phyloP scores from a whole-genome alignment of 495 filamentous ascomycete species.

The Hypomontagnella submonticulosa region DNA sequence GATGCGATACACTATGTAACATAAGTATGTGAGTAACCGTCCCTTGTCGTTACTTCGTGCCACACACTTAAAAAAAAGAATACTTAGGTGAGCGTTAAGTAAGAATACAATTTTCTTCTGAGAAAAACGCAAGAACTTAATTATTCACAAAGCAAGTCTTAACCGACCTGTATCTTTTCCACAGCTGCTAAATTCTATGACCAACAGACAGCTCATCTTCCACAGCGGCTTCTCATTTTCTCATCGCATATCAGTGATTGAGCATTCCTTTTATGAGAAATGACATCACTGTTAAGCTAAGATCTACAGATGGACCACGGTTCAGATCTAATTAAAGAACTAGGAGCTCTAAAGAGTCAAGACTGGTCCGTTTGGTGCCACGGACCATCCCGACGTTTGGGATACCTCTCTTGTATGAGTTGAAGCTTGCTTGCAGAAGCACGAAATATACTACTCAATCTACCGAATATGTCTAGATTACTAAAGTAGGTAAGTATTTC shows the following conservation, averaged over 20 bases:
- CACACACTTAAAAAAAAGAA: no score
- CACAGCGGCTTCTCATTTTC: background rate
- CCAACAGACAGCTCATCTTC: background rate
- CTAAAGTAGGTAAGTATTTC: slow-evolving; percentile 10
- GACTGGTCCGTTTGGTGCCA: slow-evolving; percentile 15
- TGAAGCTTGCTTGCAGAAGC: background rate
- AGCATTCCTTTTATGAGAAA: background rate
- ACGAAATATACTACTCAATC: background rate
- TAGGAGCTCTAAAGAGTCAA: slow-evolving; percentile 5
- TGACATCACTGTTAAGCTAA: slow-evolving; percentile 31
- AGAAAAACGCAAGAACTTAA: no score
- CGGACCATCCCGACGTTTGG: slow-evolving; percentile 22
- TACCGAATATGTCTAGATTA: background rate
- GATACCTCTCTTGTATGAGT: slow-evolving; percentile 11
- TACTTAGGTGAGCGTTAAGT: no score
- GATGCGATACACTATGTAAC: no score
- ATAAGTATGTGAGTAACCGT: no score
- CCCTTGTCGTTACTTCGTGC: no score
- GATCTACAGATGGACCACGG: slow-evolving; percentile 27
- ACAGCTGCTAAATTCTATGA: no score
- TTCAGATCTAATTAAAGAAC: slow-evolving; percentile 33
- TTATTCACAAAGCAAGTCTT: no score
- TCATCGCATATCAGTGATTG: background rate
- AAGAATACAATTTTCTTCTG: no score
- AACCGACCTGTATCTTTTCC: no score